Base-by-base conservation (phyloP, 176 grass and related monocot genomes). In the Saccharum spontaneum region DNA sequence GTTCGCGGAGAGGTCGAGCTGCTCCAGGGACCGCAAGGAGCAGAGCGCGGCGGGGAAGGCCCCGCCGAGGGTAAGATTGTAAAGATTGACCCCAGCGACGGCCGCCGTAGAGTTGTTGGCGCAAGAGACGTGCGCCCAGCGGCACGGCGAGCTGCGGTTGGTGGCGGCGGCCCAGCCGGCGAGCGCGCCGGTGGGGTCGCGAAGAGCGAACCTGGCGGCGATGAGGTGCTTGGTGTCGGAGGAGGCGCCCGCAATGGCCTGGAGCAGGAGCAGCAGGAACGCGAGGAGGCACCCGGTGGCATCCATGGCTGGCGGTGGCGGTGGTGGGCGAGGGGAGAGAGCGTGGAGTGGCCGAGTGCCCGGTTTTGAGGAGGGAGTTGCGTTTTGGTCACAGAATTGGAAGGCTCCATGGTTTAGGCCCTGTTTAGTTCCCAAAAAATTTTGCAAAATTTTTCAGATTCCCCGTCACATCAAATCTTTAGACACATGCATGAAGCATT, bases 101-200 rank as follows among this genome's bases (percentile, higher is more conserved):
- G 75, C 73, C 60, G 49, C 12, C 52, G 67, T 8, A 45, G 50
- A 26, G 18, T 49, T 5, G 7, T 45, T 14, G 37, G 85, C 68
- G 83, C 93, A 98, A 7, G 87, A 43, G 3, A 98, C 89, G 67
- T 87, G 84, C 54, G 86, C 67, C 96, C 96, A 98, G 75, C 81
- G 79, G 89, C 93, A 98, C 28, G 90, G 87, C 0, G 69, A 87
- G 14, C 3, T 8, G 44, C 57, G 50, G 73, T 69, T 68, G 22
- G 79, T 34, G 10, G 13, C 20, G 9, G 65, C 45, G 8, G 69
- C 78, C 96, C 96, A 98, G 11, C 63, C 39, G 46, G 81, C 61
- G 43, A 98, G 93, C 43, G 63, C 76, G 49, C 64, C 63, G 52
- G 38, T 36, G 34, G 93, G 91, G 57, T 95, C 91, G 17, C 20